A percentile compares a stretch with the other conserved stretches of the same genome.
These are phyloP conservation scores for Cordia subcordata DNA, from an alignment of 257 asterid genomes.

Conservation along the genomic window DNA sequence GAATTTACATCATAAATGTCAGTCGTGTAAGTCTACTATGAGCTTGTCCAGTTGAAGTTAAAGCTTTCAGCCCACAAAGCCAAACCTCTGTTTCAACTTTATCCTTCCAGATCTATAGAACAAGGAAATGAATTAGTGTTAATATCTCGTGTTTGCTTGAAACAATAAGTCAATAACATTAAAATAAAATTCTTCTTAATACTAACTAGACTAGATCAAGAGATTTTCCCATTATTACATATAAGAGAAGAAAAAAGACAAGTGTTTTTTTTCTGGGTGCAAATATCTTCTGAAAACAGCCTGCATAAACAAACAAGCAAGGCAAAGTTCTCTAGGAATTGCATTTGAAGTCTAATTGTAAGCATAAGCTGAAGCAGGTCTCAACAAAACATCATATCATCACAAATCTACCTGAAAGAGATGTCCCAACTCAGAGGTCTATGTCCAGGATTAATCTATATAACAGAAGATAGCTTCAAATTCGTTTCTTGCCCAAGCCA, in stretches of 20 bases:
- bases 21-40: constrained; percentile 68
- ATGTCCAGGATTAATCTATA: constrained; percentile 87
- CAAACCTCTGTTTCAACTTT: constrained; percentile 83
- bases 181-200: background rate
- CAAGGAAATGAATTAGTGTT: constrained; percentile 6
- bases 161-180: too few relatives aligned
- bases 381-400: constrained; percentile 21
- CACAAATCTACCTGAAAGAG: constrained; percentile 16
- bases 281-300: constrained; percentile 87
- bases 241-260: constrained; percentile 89
- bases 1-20: constrained; percentile 66
- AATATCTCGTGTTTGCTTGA: background rate
- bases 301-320: constrained; percentile 34
- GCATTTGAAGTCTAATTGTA: too few relatives aligned
- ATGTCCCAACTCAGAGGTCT: constrained; percentile 78
- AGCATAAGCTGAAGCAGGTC: constrained; percentile 15
- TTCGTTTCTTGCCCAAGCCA: constrained; percentile 84
- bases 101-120: constrained; percentile 81
- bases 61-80: constrained; percentile 79
- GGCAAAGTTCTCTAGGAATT: constrained; percentile 9
- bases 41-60: constrained; percentile 57
- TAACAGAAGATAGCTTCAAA: constrained; percentile 69
- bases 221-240: constrained; percentile 79
- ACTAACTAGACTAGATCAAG: constrained; percentile 95
- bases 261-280: constrained; percentile 94